Conservation (phyloP, 2,329 filamentous ascomycete species). For the Aphanoascus verrucosus region DNA sequence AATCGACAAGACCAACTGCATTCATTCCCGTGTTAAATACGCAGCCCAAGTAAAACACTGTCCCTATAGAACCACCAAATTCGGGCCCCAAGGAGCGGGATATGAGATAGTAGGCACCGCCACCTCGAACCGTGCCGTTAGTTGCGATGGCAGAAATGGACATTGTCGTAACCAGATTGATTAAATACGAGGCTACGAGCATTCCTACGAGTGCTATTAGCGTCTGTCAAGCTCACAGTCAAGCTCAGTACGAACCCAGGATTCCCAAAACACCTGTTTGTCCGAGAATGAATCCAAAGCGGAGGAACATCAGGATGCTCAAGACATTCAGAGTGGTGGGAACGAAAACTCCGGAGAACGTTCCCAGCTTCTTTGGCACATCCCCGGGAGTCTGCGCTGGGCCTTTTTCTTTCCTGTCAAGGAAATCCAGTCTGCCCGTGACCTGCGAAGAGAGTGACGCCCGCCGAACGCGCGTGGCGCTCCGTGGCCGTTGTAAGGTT, state of each 20-base stretch:
- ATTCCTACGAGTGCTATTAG: conserved; percentile 43
- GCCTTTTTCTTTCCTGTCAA: conserved; percentile 26
- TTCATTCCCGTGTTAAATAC: conserved; percentile 81
- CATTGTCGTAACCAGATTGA: conserved; percentile 74
- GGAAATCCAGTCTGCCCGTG: conserved; percentile 13
- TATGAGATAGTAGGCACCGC: conserved; percentile 81
- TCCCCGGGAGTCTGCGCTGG: conserved; percentile 20
- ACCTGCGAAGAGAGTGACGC: conserved; percentile 16
- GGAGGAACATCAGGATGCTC: conserved; percentile 84
- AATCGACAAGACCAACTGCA: conserved; percentile 74
- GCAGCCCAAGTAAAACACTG: conserved; percentile 84
- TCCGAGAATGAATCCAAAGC: conserved; percentile 75
- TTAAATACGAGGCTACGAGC: conserved; percentile 62
- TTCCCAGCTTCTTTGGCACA: conserved; percentile 55
- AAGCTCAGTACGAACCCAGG: conserved; percentile 48
- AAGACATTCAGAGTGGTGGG: conserved; percentile 82
- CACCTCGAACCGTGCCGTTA: conserved; percentile 78
- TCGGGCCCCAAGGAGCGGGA: conserved; percentile 76
- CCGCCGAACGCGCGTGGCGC: conserved; percentile 10
- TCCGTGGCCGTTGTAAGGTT: conserved; percentile 5
- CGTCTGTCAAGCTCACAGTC: conserved; percentile 8
- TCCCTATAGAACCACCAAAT: conserved; percentile 77
- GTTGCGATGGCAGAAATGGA: conserved; percentile 82
- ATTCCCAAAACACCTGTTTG: conserved; percentile 71
- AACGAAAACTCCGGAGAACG: conserved; percentile 70